Conservation (phyloP, 192 early-diverging fungal species). For the Backusella circina region DNA sequence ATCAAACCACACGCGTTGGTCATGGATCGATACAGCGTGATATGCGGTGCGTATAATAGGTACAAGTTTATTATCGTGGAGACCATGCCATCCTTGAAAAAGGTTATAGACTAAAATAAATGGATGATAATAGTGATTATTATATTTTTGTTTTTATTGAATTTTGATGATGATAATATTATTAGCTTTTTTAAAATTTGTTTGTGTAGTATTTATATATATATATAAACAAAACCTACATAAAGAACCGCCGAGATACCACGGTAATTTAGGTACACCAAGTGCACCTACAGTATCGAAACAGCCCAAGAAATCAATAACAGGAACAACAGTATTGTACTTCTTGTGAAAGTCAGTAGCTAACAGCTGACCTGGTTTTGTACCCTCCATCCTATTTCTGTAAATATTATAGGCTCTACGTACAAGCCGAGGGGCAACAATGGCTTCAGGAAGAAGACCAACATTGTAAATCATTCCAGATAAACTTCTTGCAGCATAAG, state of each 20-base stretch:
- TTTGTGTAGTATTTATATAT: not conserved
- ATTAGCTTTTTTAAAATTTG: not conserved
- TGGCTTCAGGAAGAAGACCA: conserved; percentile 11
- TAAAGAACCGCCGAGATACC: conserved; percentile 12
- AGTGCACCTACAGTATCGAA: conserved; percentile 25
- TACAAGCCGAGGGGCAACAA: not conserved
- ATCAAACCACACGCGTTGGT: conserved; percentile 25
- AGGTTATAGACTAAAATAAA: not conserved
- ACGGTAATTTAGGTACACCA: conserved; percentile 23
- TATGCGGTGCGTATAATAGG: conserved; percentile 10
- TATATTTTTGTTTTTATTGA: not conserved
- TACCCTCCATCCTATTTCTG: not conserved
- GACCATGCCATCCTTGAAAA: conserved; percentile 3
- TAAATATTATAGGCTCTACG: conserved; percentile 8
- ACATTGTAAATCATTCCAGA: conserved; percentile 25
- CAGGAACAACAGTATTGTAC: not conserved
- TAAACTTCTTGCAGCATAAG: conserved; percentile 22
- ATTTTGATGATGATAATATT: not conserved
- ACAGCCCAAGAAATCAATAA: conserved; percentile 19
- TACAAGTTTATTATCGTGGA: conserved; percentile 20
- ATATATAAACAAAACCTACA: not conserved
- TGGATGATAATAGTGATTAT: not conserved
- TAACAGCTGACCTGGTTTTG: not conserved
- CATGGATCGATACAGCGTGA: conserved; percentile 23
- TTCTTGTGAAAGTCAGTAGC: conserved; percentile 1